Evolutionary conservation across 2,329 filamentous ascomycete genomes (phyloP).

Genomic region (Clarireedia hainanense): DNA sequence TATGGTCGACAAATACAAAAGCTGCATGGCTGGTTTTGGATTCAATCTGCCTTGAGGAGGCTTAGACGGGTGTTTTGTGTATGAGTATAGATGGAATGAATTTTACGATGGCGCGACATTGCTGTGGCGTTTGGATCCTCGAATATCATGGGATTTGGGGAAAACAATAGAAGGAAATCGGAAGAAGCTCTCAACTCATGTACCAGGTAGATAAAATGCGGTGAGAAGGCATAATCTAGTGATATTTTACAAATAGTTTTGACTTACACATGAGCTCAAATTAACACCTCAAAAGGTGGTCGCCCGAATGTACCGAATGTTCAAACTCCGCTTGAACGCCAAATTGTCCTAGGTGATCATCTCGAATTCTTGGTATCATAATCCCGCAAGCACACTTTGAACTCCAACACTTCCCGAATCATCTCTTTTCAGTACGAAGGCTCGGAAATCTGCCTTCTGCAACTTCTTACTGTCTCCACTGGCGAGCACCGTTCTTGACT

Average conservation of each 20-base stretch:
- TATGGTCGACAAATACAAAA: slow-evolving; percentile 77
- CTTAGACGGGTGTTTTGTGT: not conserved
- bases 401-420: slow-evolving; percentile 75
- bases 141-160: not conserved
- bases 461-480: slow-evolving; percentile 43
- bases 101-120: slow-evolving; percentile 19
- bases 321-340: slow-evolving; percentile 1
- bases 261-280: not conserved
- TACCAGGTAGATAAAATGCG: not conserved
- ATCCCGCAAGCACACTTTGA: slow-evolving; percentile 64
- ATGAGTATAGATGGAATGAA: slow-evolving; percentile 1
- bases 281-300: not conserved
- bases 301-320: not conserved
- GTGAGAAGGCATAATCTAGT: not conserved
- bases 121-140: slow-evolving; percentile 14
- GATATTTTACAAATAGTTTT: slow-evolving; percentile 1
- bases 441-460: slow-evolving; percentile 65
- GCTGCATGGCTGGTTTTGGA: slow-evolving; percentile 88
- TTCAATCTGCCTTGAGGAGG: slow-evolving; percentile 50
- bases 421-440: slow-evolving; percentile 78
- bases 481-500: slow-evolving; percentile 49
- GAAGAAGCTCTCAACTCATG: slow-evolving; percentile 21
- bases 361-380: slow-evolving; percentile 21
- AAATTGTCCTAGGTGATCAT: slow-evolving; percentile 1
- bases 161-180: not conserved